Base-by-base conservation (phyloP, 257 asterid species). In the Forsythia suspensa region DNA sequence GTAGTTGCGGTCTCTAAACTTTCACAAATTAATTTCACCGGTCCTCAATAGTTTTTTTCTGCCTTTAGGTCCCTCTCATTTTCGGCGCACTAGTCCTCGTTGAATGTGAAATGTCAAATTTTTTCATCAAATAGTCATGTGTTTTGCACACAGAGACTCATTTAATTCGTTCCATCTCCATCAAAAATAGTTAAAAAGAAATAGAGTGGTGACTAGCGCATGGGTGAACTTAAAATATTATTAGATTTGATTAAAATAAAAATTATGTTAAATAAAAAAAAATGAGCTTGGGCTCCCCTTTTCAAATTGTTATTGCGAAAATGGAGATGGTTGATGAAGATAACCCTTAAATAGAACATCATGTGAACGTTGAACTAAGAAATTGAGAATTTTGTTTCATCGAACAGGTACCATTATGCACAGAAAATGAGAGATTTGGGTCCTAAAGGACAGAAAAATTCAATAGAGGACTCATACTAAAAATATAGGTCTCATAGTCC, bases 401-500 rank as follows among this genome's bases (percentile, higher is more conserved):
- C 24, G 0, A 3, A 55, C 29, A 3, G 2, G 29, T 55, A 55
- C 65, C 29, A 18, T n/a, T 5, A n/a, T 55, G 29, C 29, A 18
- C 21, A 0, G 8, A n/a, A 48, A 55, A 52, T 12, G 18, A 18
- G 29, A 55, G 24, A 18, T 55, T 55, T 16, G 65, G 20, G 18
- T 6, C 29, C 65, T 55, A 18, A 2, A 41, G 16, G 24, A 9
- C 24, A 18, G 18, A 44, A 1, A 20, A 63, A 24, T 9, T 9
- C 20, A 4, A 63, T 8, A 8, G 38, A 63, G 20, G 6, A 12
- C 38, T 10, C 37, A 10, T 21, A 9, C 2, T 29, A 12, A 21
- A 78, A 29, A 43, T 44, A 79, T 79, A 5, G 52, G 11, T 73
- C 37, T 29, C 48, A 13, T 37, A 77, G 82, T 61, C 24, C 82